Base-by-base conservation (phyloP, 148 eudicot genomes). In the Cornus controversa region DNA sequence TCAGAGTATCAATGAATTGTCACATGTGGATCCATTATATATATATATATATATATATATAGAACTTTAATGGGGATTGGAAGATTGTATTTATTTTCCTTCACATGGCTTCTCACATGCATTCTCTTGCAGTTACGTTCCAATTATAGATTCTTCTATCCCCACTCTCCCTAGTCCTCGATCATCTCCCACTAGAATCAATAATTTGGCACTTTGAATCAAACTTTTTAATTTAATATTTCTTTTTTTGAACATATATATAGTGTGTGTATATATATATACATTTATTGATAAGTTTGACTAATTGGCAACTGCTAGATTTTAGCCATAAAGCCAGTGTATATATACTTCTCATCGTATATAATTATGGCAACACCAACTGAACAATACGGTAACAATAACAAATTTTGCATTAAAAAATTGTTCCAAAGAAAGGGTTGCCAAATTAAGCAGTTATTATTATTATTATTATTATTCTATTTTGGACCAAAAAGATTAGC, bases 71-170 rank as follows among this genome's bases (percentile, higher is more conserved):
- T 29, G 77, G 72, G 15, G 70, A 60, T 82, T 65, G 63, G 76
- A 78, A 63, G 75, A 9, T 70, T 63, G 29, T 78, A 65, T 65
- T 78, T 71, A 82, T 64, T 82, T 67, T 71, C 58, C 67, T 65
- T 75, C 85, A 82, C 85, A 82, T 78, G 82, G 82, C 82, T 64
- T 54, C 42, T 68, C 85, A 78, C 85, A 79, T 82, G 82, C 76
- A 62, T 57, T 42, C 71, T 70, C 13, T 23, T 42, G n/a, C 16
- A 60, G 31, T 78, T 16, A 36, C 26, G 31, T 47, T 64, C 47
- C 36, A 50, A 78, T 71, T 65, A 72, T 72, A 34, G 29, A 64
- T 71, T 71, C 70, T 47, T 64, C 36, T 23, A 9, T 11, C 60
- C 54, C 76, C 45, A 11, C 37, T 22, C 23, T 5, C 2, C 14